phyloP scores from a whole-genome alignment of 139 green algal species.

The Parachlorella kessleri region DNA sequence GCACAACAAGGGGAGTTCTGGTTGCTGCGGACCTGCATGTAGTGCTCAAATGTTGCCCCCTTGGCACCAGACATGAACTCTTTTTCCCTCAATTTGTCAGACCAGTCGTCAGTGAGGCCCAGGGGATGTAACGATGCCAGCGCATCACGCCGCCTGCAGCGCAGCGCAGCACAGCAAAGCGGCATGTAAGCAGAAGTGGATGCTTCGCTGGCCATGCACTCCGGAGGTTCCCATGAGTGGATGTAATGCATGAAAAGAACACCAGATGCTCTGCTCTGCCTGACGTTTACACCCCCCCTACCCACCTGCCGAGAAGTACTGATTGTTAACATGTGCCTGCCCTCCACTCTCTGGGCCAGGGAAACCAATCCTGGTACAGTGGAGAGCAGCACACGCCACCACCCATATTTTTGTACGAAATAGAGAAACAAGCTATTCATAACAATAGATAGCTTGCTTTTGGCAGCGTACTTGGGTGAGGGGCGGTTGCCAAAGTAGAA shows the following conservation, averaged over 20 bases:
- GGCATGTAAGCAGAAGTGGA: too few relatives aligned
- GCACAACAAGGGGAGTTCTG: too few relatives aligned
- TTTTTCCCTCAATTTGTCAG: constrained; percentile 80
- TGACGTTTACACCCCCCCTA: not conserved
- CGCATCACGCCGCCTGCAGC: constrained; percentile 15
- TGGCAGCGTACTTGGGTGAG: constrained; percentile 52
- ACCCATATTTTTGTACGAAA: too few relatives aligned
- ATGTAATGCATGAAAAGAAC: not conserved
- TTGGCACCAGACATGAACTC: constrained; percentile 64
- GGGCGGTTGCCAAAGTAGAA: constrained; percentile 82
- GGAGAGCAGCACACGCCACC: too few relatives aligned
- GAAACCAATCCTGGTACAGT: not conserved
- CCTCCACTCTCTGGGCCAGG: not conserved
- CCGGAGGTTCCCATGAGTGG: too few relatives aligned
- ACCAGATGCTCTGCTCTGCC: not conserved
- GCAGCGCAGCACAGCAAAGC: too few relatives aligned
- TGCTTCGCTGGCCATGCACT: too few relatives aligned
- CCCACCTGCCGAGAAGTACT: not conserved
- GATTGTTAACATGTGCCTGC: too few relatives aligned
- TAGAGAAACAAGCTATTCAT: too few relatives aligned
- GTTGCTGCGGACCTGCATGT: constrained; percentile 77
- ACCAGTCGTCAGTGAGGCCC: constrained; percentile 82
- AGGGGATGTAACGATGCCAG: constrained; percentile 74
- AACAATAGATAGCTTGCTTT: too few relatives aligned
- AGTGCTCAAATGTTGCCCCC: constrained; percentile 89